A percentile compares a stretch with the other conserved stretches of the same genome.
These are phyloP conservation scores for Trichoderma oligosporum DNA, from an alignment of 2,329 filamentous ascomycete genomes.

Conservation along the genomic window DNA sequence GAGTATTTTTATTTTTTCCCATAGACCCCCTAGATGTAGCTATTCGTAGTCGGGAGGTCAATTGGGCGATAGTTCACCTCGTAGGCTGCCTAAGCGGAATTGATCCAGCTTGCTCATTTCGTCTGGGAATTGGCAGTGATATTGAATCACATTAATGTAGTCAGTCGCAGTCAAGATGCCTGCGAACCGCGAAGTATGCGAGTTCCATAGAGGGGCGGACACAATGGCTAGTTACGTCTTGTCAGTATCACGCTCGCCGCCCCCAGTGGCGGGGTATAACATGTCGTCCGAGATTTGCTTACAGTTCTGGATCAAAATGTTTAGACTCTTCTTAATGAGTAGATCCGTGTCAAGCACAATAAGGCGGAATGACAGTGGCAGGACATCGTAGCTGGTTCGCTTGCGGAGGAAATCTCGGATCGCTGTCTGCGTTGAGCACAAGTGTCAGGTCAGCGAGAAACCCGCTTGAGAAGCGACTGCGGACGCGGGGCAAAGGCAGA, in stretches of 20 bases:
- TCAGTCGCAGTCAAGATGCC: constrained; percentile 93
- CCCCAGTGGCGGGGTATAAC: not conserved
- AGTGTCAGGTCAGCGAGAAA: constrained; percentile 18
- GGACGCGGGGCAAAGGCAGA: not conserved
- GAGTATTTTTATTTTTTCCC: not conserved
- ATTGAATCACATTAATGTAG: constrained; percentile 98
- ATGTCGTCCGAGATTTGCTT: constrained; percentile 24
- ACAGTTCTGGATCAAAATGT: constrained; percentile 96
- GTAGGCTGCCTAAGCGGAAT: constrained; percentile 84
- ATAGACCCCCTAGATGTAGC: no score
- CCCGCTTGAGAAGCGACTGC: not conserved
- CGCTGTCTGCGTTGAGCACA: constrained; percentile 59
- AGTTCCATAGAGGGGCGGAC: constrained; percentile 96
- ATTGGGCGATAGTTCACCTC: constrained; percentile 59
- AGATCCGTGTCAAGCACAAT: constrained; percentile 94
- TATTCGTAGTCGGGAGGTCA: no score
- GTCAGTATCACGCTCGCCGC: not conserved
- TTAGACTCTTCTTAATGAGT: constrained; percentile 93
- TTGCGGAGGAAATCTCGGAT: constrained; percentile 95
- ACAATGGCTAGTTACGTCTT: constrained; percentile 70
- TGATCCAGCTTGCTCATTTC: constrained; percentile 87
- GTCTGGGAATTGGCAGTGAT: constrained; percentile 96
- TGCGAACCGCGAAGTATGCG: constrained; percentile 85
- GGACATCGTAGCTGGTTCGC: constrained; percentile 94
- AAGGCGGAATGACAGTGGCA: constrained; percentile 91